Base-by-base conservation (phyloP, 345 rosid species). In the Atalantia buxifolia region DNA sequence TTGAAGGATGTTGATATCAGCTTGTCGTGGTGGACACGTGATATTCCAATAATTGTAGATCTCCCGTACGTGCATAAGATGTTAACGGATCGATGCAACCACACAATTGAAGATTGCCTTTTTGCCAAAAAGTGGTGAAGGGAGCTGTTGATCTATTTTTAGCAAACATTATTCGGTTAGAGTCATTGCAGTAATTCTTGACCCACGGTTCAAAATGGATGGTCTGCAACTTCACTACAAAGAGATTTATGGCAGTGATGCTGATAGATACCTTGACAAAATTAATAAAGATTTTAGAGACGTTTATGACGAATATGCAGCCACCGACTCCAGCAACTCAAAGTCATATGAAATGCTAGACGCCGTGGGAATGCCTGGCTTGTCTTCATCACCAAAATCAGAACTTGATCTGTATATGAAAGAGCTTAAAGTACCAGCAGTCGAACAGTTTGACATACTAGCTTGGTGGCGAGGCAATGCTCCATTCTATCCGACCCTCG, bases 11-110 rank as follows among this genome's bases (percentile, higher is more conserved):
- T 4, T 22, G 0, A 0, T 22, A 0, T 0, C 0, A 1, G n/a
- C 35, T 35, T 57, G 0, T 3, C 0, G 16, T 0, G 1, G 50
- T 2, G 0, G 0, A 0, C 0, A 0, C 0, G 50, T 42, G 4
- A 1, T 0, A 3, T 12, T 31, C 13, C 55, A 36, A 24, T 31
- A 42, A 42, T 42, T 56, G 42, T 53, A 7, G 53, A 27, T 9
- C 55, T 50, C 0, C 7, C 61, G 0, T 18, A 56, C 21, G 5
- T 57, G 13, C 25, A 57, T 35, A 14, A 1, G 45, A 45, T 12
- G 1, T 25, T 72, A 12, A 42, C 0, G 33, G 7, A 6, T 24
- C 35, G 3, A 7, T 59, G n/a, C 64, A 21, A 72, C 14, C 19
- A 7, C 16, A 0, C 16, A 12, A 18, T 64, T 36, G 45, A 59